A percentile compares a stretch with the other conserved stretches of the same genome.
Conservation (phyloP, 208 protist species). For the Herpetomonas samuelpessoai region DNA sequence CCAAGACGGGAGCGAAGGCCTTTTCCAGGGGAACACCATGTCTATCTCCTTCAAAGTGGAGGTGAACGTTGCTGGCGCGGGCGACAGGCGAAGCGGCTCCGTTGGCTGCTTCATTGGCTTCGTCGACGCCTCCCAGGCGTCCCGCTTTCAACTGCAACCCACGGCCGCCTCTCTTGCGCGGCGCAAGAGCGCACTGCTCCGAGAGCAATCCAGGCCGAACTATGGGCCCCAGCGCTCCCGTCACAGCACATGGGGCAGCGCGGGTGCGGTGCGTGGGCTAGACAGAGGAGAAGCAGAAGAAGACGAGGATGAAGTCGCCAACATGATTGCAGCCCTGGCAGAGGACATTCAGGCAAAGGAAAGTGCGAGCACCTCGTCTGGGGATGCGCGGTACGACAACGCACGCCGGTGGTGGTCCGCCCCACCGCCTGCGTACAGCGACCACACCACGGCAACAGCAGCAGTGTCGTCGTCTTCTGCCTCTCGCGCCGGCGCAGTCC, state of each 20-base stretch:
- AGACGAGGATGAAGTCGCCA: conserved; percentile 1
- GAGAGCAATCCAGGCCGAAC: not conserved
- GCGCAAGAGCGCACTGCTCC: not conserved
- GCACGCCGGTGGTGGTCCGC: conserved; percentile 11
- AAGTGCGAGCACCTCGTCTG: not conserved
- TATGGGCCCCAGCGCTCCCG: no score
- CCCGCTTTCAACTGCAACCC: conserved; percentile 6
- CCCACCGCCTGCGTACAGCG: not conserved
- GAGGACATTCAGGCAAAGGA: not conserved
- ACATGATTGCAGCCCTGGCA: conserved; percentile 1
- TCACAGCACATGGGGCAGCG: no score
- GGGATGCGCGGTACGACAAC: conserved; percentile 14
- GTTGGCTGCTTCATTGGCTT: conserved; percentile 12
- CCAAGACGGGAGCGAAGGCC: conserved; percentile 11
- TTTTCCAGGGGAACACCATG: conserved; percentile 9
- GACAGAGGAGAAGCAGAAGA: not conserved
- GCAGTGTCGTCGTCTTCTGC: not conserved
- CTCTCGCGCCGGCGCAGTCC: not conserved
- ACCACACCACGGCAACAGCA: not conserved
- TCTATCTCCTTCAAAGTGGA: conserved; percentile 25
- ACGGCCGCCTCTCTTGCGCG: not conserved
- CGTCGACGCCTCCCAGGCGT: conserved; percentile 6
- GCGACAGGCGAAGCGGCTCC: not conserved
- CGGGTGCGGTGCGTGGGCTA: not conserved
- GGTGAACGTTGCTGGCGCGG: conserved; percentile 2